A percentile compares a stretch with the other conserved stretches of the same genome.
phyloP scores from a whole-genome alignment of 140 eudicot species.

The Bidens hawaiensis region DNA sequence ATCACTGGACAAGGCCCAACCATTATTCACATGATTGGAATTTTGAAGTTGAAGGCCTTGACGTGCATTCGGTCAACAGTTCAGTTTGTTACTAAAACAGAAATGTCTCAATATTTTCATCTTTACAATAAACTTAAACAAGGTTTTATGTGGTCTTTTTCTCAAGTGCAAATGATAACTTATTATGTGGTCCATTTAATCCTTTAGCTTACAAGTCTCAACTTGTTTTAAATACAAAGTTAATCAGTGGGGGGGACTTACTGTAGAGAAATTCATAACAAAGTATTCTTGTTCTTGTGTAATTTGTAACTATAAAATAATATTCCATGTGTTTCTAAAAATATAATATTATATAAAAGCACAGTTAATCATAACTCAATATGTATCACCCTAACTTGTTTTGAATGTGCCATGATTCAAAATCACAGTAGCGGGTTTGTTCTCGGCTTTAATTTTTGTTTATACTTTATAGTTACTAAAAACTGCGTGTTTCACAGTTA shows the following conservation, averaged over 20 bases:
- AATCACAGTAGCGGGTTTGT: background rate
- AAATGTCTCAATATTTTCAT: background rate
- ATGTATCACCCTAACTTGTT: background rate
- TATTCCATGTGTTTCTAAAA: background rate
- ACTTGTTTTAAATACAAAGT: background rate
- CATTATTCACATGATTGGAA: too few relatives aligned
- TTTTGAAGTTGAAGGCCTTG: too few relatives aligned
- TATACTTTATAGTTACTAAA: too few relatives aligned
- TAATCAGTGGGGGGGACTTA: background rate
- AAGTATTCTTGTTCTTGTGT: background rate
- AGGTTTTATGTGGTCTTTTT: conserved; percentile 2
- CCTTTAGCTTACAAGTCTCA: background rate
- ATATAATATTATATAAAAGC: too few relatives aligned
- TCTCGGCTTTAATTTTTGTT: background rate
- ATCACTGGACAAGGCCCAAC: too few relatives aligned
- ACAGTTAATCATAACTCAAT: background rate
- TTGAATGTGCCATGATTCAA: background rate
- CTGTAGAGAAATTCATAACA: background rate
- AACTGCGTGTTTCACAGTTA: too few relatives aligned
- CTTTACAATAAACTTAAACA: background rate
- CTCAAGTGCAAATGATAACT: conserved; percentile 1
- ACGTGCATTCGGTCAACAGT: too few relatives aligned
- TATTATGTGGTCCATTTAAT: background rate
- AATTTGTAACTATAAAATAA: too few relatives aligned
- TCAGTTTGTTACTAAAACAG: too few relatives aligned